phyloP scores from a whole-genome alignment of 2,329 filamentous ascomycete species.

The Drechslera avenae region DNA sequence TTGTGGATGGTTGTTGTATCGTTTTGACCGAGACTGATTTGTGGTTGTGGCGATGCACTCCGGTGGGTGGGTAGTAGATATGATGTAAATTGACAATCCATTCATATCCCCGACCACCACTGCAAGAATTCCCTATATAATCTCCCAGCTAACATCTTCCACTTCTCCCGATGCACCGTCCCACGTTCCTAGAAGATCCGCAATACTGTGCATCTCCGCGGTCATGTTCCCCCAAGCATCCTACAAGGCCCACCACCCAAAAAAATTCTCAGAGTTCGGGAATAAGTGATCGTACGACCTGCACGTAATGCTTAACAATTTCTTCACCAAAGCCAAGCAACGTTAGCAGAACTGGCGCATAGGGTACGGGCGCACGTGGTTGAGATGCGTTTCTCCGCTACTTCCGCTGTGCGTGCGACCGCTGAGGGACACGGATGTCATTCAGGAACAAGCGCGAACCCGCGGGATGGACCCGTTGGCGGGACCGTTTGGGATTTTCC shows the following conservation, averaged over 20 bases:
- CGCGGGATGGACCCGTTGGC: background rate
- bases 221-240: background rate
- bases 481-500: background rate
- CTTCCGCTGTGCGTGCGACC: background rate
- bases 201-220: conserved; percentile 11
- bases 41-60: background rate
- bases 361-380: no score
- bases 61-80: no score
- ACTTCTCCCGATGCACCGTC: background rate
- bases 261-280: background rate
- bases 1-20: background rate
- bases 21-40: background rate
- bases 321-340: background rate
- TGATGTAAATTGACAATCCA: background rate
- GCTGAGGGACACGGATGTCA: background rate
- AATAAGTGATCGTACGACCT: background rate
- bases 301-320: background rate
- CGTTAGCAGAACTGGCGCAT: no score
- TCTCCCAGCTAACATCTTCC: no score
- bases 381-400: background rate
- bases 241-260: background rate
- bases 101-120: background rate
- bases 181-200: conserved; percentile 6
- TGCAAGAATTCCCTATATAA: background rate
- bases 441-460: background rate